Conservation (phyloP, 2,329 filamentous ascomycete species). For the Fusarium acutatum region DNA sequence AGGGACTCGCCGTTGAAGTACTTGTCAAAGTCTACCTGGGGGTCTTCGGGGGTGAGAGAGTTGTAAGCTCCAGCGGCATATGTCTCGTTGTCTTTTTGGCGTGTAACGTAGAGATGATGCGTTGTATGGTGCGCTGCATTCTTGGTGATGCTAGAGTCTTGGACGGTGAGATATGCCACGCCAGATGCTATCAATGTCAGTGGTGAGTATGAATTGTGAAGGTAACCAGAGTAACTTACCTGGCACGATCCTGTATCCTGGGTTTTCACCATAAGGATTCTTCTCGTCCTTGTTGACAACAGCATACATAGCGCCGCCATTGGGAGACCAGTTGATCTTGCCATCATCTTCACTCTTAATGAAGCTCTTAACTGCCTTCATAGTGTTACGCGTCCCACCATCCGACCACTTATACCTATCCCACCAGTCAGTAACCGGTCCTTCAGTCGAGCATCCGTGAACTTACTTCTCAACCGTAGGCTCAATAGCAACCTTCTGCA, state of each 20-base stretch:
- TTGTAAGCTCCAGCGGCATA: not conserved
- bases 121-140: not conserved
- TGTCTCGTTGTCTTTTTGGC: not conserved
- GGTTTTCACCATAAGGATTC: not conserved
- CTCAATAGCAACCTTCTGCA: not conserved
- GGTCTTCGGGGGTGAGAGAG: not conserved
- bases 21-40: not conserved
- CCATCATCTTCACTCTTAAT: not conserved
- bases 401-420: not conserved
- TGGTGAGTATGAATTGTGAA: rapidly evolving
- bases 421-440: not conserved
- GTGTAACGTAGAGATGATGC: not conserved
- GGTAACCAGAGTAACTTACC: rapidly evolving
- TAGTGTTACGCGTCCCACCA: not conserved
- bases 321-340: not conserved
- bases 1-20: conserved; percentile 1
- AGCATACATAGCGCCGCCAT: not conserved
- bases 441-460: rapidly evolving
- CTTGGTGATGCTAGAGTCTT: not conserved
- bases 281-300: not conserved
- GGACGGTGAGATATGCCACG: not conserved
- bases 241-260: not conserved
- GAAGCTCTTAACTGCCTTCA: conserved; percentile 5
- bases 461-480: not conserved
- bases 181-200: not conserved